Evolutionary conservation across 768 basidiomycete species (phyloP).

Genomic region (Cystobasidiopsis lactophilus): DNA sequence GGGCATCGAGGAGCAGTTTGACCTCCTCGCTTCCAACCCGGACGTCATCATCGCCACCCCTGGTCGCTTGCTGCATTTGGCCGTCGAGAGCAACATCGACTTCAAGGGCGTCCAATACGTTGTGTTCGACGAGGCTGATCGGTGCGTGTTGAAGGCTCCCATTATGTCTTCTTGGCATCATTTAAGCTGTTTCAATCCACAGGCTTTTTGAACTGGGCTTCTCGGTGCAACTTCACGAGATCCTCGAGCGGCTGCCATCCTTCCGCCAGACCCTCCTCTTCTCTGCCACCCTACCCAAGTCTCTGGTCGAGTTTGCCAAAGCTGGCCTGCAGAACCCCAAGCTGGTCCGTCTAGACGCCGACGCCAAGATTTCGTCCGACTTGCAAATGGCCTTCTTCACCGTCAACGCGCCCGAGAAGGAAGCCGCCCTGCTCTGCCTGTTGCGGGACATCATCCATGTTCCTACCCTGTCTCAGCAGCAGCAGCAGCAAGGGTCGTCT

Average conservation of each 20-base stretch:
- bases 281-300: conserved; percentile 86
- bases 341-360: conserved; percentile 84
- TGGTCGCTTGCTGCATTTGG: conserved; percentile 83
- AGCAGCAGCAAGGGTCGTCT: conserved; percentile 5
- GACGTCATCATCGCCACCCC: conserved; percentile 49
- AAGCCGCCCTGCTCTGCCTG: conserved; percentile 62
- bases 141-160: conserved; percentile 68
- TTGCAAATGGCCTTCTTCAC: conserved; percentile 86
- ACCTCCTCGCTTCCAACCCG: conserved; percentile 79
- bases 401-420: conserved; percentile 79
- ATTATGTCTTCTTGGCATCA: conserved; percentile 77
- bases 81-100: conserved; percentile 90
- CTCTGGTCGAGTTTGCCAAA: conserved; percentile 93
- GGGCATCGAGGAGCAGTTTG: conserved; percentile 83
- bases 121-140: conserved; percentile 94
- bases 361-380: conserved; percentile 84
- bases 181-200: neutral
- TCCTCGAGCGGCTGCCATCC: conserved; percentile 63
- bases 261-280: conserved; percentile 82
- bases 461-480: too few relatives aligned
- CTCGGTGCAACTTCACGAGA: conserved; percentile 71
- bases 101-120: conserved; percentile 67
- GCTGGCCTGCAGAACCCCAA: conserved; percentile 84
- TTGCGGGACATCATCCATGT: conserved; percentile 71
- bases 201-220: conserved; percentile 89